Conservation (phyloP, 495 filamentous ascomycete genomes). For the Podospora conica region DNA sequence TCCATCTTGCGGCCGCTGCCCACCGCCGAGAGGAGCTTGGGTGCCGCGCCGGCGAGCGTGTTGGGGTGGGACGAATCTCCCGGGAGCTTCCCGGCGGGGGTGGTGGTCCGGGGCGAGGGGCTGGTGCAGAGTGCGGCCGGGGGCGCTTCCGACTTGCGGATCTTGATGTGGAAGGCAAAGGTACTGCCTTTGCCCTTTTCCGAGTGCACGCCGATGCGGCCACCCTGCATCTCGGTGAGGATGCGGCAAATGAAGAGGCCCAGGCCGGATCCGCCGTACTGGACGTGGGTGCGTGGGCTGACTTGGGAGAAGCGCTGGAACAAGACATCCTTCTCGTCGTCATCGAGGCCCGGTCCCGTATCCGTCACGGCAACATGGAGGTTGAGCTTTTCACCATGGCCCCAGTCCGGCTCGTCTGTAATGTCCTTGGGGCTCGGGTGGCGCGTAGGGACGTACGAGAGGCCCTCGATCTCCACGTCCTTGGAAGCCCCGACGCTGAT, state of each 20-base stretch:
- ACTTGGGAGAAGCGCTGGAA: slow-evolving; percentile 82
- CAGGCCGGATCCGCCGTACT: slow-evolving; percentile 77
- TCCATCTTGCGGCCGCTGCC: slow-evolving; percentile 20
- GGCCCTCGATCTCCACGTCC: slow-evolving; percentile 42
- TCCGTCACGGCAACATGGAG: slow-evolving; percentile 73
- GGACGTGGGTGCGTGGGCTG: slow-evolving; percentile 65
- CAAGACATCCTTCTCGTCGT: slow-evolving; percentile 64
- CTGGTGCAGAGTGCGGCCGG: background rate
- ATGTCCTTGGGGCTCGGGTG: slow-evolving; percentile 42
- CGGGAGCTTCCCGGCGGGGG: background rate
- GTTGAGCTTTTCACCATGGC: slow-evolving; percentile 58
- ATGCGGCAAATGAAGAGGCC: slow-evolving; percentile 77
- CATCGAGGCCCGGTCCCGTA: slow-evolving; percentile 68
- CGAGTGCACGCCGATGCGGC: slow-evolving; percentile 74
- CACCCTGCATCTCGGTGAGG: slow-evolving; percentile 74
- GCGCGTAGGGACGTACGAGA: slow-evolving; percentile 52
- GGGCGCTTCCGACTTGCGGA: slow-evolving; percentile 27
- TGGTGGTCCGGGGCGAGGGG: background rate
- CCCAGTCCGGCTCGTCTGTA: slow-evolving; percentile 59
- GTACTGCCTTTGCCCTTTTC: slow-evolving; percentile 68
- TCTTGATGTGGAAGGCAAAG: slow-evolving; percentile 71
- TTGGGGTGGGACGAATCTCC: background rate
- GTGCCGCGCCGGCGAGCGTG: background rate
- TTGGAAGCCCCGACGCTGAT: slow-evolving; percentile 64
- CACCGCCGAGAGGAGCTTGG: background rate